A percentile compares a stretch with the other conserved stretches of the same genome.
These are phyloP conservation scores for Fusarium subtropicale DNA, from an alignment of 2,329 filamentous ascomycete species.

Conservation along the genomic window DNA sequence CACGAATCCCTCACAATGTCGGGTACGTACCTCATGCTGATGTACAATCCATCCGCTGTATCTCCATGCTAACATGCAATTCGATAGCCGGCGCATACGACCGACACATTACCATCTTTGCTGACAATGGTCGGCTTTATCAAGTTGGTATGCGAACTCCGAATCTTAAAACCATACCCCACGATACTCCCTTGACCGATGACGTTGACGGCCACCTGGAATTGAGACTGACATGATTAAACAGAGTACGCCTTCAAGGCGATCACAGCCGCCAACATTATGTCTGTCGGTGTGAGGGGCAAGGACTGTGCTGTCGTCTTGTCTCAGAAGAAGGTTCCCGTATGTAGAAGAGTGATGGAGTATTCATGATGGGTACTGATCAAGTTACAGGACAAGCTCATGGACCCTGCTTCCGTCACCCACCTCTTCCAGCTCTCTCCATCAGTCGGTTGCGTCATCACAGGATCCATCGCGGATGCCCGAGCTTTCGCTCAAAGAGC, in stretches of 20 bases:
- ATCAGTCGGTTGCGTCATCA: constrained; percentile 98
- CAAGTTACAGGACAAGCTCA: constrained; percentile 87
- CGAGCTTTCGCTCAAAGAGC: constrained; percentile 92
- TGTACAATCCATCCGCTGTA: constrained; percentile 9
- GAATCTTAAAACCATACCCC: constrained; percentile 11
- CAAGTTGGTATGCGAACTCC: constrained; percentile 86
- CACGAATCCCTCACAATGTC: constrained; percentile 60
- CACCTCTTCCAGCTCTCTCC: constrained; percentile 98
- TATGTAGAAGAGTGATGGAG: constrained; percentile 57
- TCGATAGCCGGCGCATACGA: constrained; percentile 81
- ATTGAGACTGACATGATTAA: constrained; percentile 40
- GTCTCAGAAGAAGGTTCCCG: constrained; percentile 99
- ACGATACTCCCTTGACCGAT: constrained; percentile 30
- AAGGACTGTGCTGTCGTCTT: constrained; percentile 97
- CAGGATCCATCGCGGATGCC: constrained; percentile 97
- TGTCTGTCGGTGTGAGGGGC: constrained; percentile 93
- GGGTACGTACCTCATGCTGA: constrained; percentile 55
- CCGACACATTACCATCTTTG: constrained; percentile 99
- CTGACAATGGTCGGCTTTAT: constrained; percentile 96
- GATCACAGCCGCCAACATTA: constrained; percentile 99
- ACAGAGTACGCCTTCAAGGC: constrained; percentile 99
- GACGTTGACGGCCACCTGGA: constrained; percentile 29
- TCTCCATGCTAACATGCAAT: constrained; percentile 47
- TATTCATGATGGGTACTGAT: constrained; percentile 36
- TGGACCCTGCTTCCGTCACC: constrained; percentile 95